Evolutionary conservation across 371 early-diverging fungal genomes (phyloP).

Genomic region (Smittium mucronatum): DNA sequence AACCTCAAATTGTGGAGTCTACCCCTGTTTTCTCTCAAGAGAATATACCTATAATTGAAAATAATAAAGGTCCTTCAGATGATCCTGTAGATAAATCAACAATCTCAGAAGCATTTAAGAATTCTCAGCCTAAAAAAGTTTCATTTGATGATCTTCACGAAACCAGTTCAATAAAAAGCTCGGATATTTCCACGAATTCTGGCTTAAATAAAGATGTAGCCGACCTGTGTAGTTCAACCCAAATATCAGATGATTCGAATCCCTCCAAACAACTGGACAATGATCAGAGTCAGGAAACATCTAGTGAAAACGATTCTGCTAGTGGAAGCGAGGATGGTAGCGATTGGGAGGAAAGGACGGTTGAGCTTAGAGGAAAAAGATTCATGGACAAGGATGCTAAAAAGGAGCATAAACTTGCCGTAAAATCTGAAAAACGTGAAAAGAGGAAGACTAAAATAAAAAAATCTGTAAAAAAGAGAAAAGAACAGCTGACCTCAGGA

Average conservation of each 20-base stretch:
- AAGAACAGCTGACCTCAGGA: constrained; percentile 47
- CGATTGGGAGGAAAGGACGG: constrained; percentile 28
- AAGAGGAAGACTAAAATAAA: constrained; percentile 85
- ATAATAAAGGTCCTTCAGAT: neutral
- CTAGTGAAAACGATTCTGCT: constrained; percentile 17
- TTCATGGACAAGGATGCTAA: constrained; percentile 79
- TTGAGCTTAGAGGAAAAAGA: constrained; percentile 46
- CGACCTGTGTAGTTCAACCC: neutral
- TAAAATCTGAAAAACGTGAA: constrained; percentile 82
- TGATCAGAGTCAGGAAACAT: neutral
- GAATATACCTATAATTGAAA: neutral
- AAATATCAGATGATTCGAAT: neutral
- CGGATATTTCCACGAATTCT: constrained; percentile 8
- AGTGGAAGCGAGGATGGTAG: constrained; percentile 31
- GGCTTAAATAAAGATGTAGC: constrained; percentile 17
- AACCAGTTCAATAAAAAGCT: neutral
- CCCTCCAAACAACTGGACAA: neutral
- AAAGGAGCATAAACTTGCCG: constrained; percentile 66
- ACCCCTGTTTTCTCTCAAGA: too few relatives aligned
- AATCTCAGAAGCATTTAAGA: neutral
- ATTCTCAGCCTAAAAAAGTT: neutral
- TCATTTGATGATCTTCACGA: neutral
- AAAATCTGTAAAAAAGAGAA: constrained; percentile 89
- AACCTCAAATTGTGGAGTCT: constrained; percentile 1
- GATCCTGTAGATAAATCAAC: neutral